Conservation (phyloP, 2,329 filamentous ascomycete species). For the Thelonectria olida region DNA sequence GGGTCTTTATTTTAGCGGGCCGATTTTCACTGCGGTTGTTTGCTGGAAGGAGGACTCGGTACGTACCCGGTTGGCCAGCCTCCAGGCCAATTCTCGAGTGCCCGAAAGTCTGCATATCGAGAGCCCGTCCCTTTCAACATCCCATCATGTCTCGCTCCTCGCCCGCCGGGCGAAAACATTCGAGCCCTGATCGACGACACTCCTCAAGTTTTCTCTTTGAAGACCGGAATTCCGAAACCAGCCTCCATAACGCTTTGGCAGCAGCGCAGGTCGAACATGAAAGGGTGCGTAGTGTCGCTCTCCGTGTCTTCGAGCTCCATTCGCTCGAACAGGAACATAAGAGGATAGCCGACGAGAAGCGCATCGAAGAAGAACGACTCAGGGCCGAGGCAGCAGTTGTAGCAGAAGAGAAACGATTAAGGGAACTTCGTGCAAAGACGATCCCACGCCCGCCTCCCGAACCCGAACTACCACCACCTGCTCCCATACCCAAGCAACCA, state of each 20-base stretch:
- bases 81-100: slow-evolving; percentile 23
- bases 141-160: slow-evolving; percentile 55
- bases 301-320: slow-evolving; percentile 59
- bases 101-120: slow-evolving; percentile 33
- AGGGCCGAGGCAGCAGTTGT: slow-evolving; percentile 54
- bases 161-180: slow-evolving; percentile 49
- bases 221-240: slow-evolving; percentile 68
- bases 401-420: slow-evolving; percentile 58
- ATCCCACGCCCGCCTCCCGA: slow-evolving; percentile 54
- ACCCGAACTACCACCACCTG: slow-evolving; percentile 41
- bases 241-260: slow-evolving; percentile 72
- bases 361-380: slow-evolving; percentile 57
- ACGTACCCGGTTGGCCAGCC: slow-evolving; percentile 29
- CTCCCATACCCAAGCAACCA: slow-evolving; percentile 31
- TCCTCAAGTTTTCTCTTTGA: slow-evolving; percentile 70
- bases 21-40: neutral
- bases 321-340: slow-evolving; percentile 56
- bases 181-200: slow-evolving; percentile 56
- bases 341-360: slow-evolving; percentile 55
- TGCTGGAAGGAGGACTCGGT: slow-evolving; percentile 10
- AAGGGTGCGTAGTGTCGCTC: slow-evolving; percentile 63
- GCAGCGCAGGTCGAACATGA: slow-evolving; percentile 74
- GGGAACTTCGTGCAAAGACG: slow-evolving; percentile 56
- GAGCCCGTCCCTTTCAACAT: slow-evolving; percentile 3
- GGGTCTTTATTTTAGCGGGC: slow-evolving; percentile 26